A percentile compares a stretch with the other conserved stretches of the same genome.
These are phyloP conservation scores for Beverwykella pulmonaria DNA, from an alignment of 495 filamentous ascomycete genomes.

Conservation along the genomic window DNA sequence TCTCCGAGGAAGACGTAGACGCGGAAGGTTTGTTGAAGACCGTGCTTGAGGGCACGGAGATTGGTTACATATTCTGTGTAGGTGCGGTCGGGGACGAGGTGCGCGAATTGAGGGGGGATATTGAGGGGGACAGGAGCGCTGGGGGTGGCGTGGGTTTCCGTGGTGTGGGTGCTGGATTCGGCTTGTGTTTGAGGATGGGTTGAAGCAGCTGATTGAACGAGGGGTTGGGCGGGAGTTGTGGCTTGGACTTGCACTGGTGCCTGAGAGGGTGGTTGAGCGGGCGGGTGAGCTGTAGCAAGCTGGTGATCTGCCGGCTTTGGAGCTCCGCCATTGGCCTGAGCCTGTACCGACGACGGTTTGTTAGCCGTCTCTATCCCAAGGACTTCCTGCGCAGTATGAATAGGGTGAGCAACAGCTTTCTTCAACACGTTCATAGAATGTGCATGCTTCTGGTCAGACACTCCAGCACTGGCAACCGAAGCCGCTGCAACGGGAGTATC, in stretches of 20 bases:
- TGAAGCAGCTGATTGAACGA: no score
- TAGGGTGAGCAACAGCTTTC: conserved; percentile 17
- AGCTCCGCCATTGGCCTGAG: not conserved
- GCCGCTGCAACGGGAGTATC: not conserved
- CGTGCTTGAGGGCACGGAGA: conserved; percentile 27
- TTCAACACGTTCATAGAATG: not conserved
- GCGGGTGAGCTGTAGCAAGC: not conserved
- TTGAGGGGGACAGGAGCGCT: conserved; percentile 6
- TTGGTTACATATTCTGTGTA: conserved; percentile 31
- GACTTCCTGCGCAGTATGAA: not conserved
- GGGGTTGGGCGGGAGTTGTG: no score
- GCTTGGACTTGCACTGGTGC: no score
- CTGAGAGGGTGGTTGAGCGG: no score
- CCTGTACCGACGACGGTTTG: not conserved
- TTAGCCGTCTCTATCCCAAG: not conserved
- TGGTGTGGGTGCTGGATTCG: no score
- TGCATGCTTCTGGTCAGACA: not conserved
- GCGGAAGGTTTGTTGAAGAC: conserved; percentile 28
- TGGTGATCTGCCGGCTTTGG: not conserved
- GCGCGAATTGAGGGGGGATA: conserved; percentile 21
- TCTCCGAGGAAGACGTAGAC: conserved; percentile 32
- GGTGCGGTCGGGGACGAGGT: conserved; percentile 15
- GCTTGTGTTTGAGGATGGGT: no score
- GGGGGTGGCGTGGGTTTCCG: no score
- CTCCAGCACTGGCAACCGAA: not conserved